phyloP scores from a whole-genome alignment of 179 eudicot species.

The Silene coronaria region DNA sequence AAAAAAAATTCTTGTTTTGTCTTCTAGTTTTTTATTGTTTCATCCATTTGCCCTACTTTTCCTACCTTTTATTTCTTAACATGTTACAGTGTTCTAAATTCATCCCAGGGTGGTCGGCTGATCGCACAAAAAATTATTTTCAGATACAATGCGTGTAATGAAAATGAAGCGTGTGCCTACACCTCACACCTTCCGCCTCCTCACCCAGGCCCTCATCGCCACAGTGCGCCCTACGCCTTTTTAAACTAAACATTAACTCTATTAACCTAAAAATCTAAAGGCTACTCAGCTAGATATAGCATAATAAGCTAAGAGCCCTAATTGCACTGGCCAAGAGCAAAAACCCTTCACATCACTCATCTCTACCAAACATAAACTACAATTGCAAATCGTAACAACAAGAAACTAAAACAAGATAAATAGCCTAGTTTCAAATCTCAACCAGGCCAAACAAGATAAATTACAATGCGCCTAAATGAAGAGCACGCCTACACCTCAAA shows the following conservation, averaged over 20 bases:
- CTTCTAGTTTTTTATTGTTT: no score
- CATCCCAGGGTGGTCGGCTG: no score
- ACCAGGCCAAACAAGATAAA: constrained; percentile 1
- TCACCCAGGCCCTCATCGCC: background rate
- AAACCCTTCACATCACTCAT: background rate
- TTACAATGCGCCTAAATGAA: background rate
- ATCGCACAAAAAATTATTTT: no score
- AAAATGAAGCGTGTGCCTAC: background rate
- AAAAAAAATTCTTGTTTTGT: background rate
- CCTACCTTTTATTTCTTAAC: no score
- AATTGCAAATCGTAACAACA: constrained; percentile 16
- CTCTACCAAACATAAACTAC: constrained; percentile 1
- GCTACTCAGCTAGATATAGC: background rate
- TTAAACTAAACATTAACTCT: background rate
- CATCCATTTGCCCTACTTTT: no score
- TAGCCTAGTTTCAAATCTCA: constrained; percentile 7
- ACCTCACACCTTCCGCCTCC: background rate
- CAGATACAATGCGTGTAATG: background rate
- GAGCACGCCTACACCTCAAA: background rate
- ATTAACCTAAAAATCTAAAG: background rate
- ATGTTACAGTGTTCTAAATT: no score
- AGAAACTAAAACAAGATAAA: background rate
- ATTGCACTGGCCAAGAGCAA: background rate
- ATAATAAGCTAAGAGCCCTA: background rate
- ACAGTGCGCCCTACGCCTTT: background rate